These are phyloP conservation scores for Metschnikowia shivogae DNA, from an alignment of 805 yeast species.

Conservation along the genomic window DNA sequence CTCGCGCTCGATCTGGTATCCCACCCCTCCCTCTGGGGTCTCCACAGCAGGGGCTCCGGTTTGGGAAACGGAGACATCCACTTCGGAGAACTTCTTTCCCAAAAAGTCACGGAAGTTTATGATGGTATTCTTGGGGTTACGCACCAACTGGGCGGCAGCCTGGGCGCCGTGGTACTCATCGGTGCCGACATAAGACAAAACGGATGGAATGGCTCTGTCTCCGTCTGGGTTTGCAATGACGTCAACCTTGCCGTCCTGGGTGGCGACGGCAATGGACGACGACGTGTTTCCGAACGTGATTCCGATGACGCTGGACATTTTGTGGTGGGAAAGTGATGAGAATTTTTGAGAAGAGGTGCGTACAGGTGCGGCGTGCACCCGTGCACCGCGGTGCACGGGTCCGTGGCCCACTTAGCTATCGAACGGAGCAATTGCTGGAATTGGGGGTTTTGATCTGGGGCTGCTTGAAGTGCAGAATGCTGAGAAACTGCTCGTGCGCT, in stretches of 20 bases:
- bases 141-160: slow-evolving; percentile 85
- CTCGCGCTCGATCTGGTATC: slow-evolving; percentile 54
- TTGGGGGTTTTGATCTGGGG: too few relatives aligned
- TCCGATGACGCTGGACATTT: slow-evolving; percentile 67
- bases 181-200: slow-evolving; percentile 83
- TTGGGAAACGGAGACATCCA: slow-evolving; percentile 58
- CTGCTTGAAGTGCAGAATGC: too few relatives aligned
- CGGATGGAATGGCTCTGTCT: slow-evolving; percentile 94
- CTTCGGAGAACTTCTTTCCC: slow-evolving; percentile 67
- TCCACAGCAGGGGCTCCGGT: slow-evolving; percentile 59
- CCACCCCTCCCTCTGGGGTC: slow-evolving; percentile 59
- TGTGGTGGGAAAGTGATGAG: not conserved
- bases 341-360: not conserved
- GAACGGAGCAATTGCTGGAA: too few relatives aligned
- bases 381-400: slow-evolving; percentile 1
- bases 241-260: slow-evolving; percentile 85
- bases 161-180: slow-evolving; percentile 98
- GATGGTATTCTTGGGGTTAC: slow-evolving; percentile 85
- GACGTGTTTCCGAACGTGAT: slow-evolving; percentile 95
- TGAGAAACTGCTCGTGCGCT: too few relatives aligned
- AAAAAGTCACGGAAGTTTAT: slow-evolving; percentile 90
- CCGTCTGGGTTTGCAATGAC: slow-evolving; percentile 99
- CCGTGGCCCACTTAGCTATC: too few relatives aligned
- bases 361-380: too few relatives aligned
- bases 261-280: slow-evolving; percentile 87